phyloP scores from a whole-genome alignment of 805 yeast genomes.

The Candida koratica region DNA sequence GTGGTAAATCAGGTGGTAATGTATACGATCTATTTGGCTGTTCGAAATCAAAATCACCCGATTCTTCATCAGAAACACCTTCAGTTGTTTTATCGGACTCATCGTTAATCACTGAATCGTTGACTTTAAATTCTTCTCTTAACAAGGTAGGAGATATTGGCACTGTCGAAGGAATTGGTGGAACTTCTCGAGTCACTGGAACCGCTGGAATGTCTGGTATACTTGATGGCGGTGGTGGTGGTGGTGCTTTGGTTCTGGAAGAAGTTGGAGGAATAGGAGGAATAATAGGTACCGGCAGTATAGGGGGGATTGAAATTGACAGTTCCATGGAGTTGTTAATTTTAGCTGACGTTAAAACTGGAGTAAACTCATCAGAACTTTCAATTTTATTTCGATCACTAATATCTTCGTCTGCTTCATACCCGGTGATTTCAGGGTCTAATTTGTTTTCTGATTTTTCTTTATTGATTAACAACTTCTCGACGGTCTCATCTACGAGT shows the following conservation, averaged over 20 bases:
- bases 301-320: too few relatives aligned
- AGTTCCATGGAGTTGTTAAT: slow-evolving; percentile 4
- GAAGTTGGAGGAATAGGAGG: slow-evolving; percentile 1
- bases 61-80: slow-evolving; percentile 6
- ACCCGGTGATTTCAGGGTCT: slow-evolving; percentile 44
- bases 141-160: slow-evolving; percentile 3
- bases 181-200: slow-evolving; percentile 1
- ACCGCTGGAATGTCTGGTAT: not conserved
- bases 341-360: slow-evolving; percentile 9
- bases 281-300: slow-evolving; percentile 16
- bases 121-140: slow-evolving; percentile 3
- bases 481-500: too few relatives aligned
- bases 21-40: slow-evolving; percentile 14
- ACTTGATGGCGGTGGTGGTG: slow-evolving; percentile 11
- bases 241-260: slow-evolving; percentile 7
- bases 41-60: slow-evolving; percentile 15
- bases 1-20: slow-evolving; percentile 11
- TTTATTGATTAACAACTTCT: slow-evolving; percentile 5
- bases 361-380: slow-evolving; percentile 5
- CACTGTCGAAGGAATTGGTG: slow-evolving; percentile 5
- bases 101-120: too few relatives aligned
- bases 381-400: slow-evolving; percentile 24
- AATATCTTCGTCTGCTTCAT: slow-evolving; percentile 63
- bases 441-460: slow-evolving; percentile 4
- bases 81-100: not conserved